phyloP scores from a whole-genome alignment of 768 basidiomycete species.

The Dioszegia hungarica region DNA sequence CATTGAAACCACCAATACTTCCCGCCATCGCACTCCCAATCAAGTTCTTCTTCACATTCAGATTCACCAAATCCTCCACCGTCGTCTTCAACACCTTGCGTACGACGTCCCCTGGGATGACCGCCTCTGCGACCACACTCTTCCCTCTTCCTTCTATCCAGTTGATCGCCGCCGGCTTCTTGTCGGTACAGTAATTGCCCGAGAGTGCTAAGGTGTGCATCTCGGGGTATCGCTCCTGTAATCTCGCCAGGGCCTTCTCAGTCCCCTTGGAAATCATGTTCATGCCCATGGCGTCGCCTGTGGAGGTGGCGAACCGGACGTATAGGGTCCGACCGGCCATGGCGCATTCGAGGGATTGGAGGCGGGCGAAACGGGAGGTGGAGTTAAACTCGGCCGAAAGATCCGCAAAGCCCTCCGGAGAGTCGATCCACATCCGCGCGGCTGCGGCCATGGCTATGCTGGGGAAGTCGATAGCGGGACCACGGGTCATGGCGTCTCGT shows the following conservation, averaged over 20 bases:
- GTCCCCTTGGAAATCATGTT: slow-evolving; percentile 99
- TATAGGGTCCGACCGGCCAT: slow-evolving; percentile 85
- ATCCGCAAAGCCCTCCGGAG: slow-evolving; percentile 67
- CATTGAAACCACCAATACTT: slow-evolving; percentile 95
- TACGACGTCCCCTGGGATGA: slow-evolving; percentile 82
- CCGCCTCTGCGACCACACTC: slow-evolving; percentile 92
- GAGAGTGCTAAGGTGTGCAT: slow-evolving; percentile 87
- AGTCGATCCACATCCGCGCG: slow-evolving; percentile 82
- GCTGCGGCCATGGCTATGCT: slow-evolving; percentile 69
- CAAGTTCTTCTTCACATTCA: slow-evolving; percentile 96
- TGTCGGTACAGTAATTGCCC: slow-evolving; percentile 99
- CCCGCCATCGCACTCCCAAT: slow-evolving; percentile 98
- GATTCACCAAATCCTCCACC: slow-evolving; percentile 76
- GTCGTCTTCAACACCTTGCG: slow-evolving; percentile 91
- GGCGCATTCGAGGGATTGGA: slow-evolving; percentile 78
- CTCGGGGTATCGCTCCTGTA: slow-evolving; percentile 70
- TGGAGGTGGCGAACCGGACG: slow-evolving; percentile 86
- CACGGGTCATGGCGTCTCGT: slow-evolving; percentile 94
- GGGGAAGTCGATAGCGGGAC: slow-evolving; percentile 96
- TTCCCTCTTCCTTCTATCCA: slow-evolving; percentile 99
- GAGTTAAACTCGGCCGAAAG: slow-evolving; percentile 85
- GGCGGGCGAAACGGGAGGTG: slow-evolving; percentile 84
- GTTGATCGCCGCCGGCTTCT: slow-evolving; percentile 99
- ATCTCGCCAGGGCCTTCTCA: slow-evolving; percentile 79
- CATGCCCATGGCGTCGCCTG: slow-evolving; percentile 99